These are phyloP conservation scores for Nitzschia palea DNA, from an alignment of 108 stramenopile species.

Conservation along the genomic window DNA sequence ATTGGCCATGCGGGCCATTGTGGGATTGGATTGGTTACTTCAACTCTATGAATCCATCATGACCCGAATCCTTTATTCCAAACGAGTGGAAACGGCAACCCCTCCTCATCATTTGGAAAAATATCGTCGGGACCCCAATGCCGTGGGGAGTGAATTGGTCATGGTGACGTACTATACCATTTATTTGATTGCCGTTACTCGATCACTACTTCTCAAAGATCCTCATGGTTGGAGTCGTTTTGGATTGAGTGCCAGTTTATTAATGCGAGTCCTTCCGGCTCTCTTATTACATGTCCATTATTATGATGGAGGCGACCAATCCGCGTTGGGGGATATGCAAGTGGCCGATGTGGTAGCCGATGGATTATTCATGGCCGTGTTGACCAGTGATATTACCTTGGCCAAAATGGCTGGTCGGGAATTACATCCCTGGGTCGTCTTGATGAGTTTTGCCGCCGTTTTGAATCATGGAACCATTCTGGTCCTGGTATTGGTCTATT, in stretches of 20 bases:
- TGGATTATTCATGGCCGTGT: slow-evolving; percentile 84
- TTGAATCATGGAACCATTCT: slow-evolving; percentile 77
- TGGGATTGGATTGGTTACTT: slow-evolving; percentile 78
- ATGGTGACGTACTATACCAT: slow-evolving; percentile 60
- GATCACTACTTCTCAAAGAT: slow-evolving; percentile 52
- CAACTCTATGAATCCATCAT: slow-evolving; percentile 54
- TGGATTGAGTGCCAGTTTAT: slow-evolving; percentile 67
- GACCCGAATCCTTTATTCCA: slow-evolving; percentile 32
- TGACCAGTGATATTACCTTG: slow-evolving; percentile 82
- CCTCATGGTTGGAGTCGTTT: slow-evolving; percentile 84
- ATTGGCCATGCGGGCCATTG: slow-evolving; percentile 64
- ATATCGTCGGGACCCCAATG: slow-evolving; percentile 48
- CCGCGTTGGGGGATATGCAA: neutral
- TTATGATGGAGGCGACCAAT: slow-evolving; percentile 27
- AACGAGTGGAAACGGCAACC: slow-evolving; percentile 26
- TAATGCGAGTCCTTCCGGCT: slow-evolving; percentile 79
- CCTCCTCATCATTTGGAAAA: slow-evolving; percentile 33
- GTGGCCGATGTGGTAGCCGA: slow-evolving; percentile 77
- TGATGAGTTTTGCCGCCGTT: slow-evolving; percentile 80
- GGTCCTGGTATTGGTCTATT: slow-evolving; percentile 77
- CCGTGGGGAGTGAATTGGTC: slow-evolving; percentile 56
- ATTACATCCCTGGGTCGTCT: slow-evolving; percentile 84
- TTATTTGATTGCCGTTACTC: slow-evolving; percentile 64
- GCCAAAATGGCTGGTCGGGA: slow-evolving; percentile 91
- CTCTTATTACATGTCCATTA: slow-evolving; percentile 59